phyloP scores from a whole-genome alignment of 73 alveolate species.

The Paramecium sexaurelia region DNA sequence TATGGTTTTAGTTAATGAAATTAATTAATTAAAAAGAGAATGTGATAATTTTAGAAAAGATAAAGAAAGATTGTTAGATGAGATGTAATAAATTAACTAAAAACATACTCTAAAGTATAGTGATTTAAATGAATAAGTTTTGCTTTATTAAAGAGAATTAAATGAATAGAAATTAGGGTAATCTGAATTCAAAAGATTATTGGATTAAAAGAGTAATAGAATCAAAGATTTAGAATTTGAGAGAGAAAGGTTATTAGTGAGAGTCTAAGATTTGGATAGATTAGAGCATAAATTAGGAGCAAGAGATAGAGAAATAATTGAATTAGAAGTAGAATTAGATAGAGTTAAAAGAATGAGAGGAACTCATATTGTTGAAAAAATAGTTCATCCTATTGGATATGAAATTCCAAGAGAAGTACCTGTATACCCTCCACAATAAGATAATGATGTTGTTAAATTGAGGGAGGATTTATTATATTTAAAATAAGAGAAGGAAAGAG shows the following conservation, averaged over 20 bases:
- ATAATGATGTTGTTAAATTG: too few relatives aligned
- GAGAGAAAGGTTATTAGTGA: neutral
- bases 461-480: constrained; percentile 29
- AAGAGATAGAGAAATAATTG: constrained; percentile 53
- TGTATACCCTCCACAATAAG: neutral
- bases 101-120: neutral
- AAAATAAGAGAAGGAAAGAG: constrained; percentile 42
- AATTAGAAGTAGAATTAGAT: constrained; percentile 55
- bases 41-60: neutral
- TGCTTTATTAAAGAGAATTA: constrained; percentile 22
- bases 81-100: neutral
- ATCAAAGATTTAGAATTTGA: constrained; percentile 49
- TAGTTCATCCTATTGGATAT: constrained; percentile 28
- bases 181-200: neutral
- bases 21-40: neutral
- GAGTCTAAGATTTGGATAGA: constrained; percentile 26
- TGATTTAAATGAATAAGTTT: neutral
- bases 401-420: constrained; percentile 23
- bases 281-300: constrained; percentile 56
- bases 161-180: neutral
- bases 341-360: constrained; percentile 55
- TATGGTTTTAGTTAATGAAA: neutral
- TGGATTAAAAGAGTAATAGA: neutral
- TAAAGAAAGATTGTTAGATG: neutral
- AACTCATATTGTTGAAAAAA: constrained; percentile 48